Evolutionary conservation across 441 rosid genomes (phyloP), one percentile per base, ranked within the genome.

Genomic region (Erodium texanum): DNA sequence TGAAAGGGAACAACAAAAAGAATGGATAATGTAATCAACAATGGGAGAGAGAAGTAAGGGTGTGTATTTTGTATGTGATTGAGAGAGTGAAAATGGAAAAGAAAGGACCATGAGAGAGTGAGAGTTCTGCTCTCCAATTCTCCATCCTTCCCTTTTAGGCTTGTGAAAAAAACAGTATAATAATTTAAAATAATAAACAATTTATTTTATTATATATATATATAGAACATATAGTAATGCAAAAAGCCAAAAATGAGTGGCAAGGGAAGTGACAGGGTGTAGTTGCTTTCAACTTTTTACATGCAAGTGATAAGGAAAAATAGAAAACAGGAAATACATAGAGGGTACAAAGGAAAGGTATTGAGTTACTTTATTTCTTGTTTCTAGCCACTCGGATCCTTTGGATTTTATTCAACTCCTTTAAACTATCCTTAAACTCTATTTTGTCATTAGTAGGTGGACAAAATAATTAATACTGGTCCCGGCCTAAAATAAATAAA

Each of bases 1-100:
- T 62, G 66, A 9, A 50, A 58, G 72, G 22, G 61, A 54, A 54
- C 61, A 54, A 54, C 61, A 54, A 54, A 54, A 19, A 19, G 72
- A 61, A 76, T 67, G 82, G 84, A 81, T 79, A 83, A 77, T 68
- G 81, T 70, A 65, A 66, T 59, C 78, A 70, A 71, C 24, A 54
- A 54, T 18, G 61, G 12, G 22, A 54, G 59, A 69, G 66, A 65
- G 69, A 62, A 16, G 66, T 56, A 70, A 38, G 76, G 15, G 43
- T 36, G 43, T 36, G 43, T 36, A 8, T 36, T 2, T 22, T 36
- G 32, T 27, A 27, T 19, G 43, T 56, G 62, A 36, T 36, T 41
- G 64, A 22, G 67, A 67, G 61, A 29, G 65, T 15, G 22, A 58
- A 14, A 36, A 63, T 50, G 76, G 78, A 70, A 67, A 73, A 68